Base-by-base conservation (phyloP, 2,329 filamentous ascomycete species). In the Esteya vermicola region DNA sequence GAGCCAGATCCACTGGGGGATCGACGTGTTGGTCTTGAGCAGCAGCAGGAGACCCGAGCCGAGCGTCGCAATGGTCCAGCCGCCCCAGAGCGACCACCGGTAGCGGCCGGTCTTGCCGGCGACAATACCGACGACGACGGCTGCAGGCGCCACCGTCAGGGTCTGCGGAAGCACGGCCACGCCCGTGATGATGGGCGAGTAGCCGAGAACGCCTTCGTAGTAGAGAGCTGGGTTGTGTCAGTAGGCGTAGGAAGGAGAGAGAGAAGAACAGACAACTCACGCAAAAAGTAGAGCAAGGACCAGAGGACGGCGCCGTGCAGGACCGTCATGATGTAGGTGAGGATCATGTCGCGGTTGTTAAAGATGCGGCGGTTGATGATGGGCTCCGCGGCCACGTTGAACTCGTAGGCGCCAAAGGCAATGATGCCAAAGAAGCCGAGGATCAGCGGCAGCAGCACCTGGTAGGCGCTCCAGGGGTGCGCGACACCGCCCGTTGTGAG, bases 301-400 rank as follows among this genome's bases (percentile, higher is more conserved):
- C 70, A 70, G 20, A 69, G 59, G 14, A 73, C 57, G 44, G 71
- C 63, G 40, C 74, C 74, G 50, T 79, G 74, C 19, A 79, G 54
- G 13, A 75, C 50, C 2, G 72, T 73, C 32, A 65, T 63, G 27
- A 69, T 49, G 35, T 57, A 51, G 23, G 42, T 48, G 7, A 51
- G 25, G 18, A 50, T 39, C 40, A 50, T 47, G 40, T 50, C 47
- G 31, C 42, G 34, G 46, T 63, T 68, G 48, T 57, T 61, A 49
- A 72, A 68, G 23, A 71, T 54, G 19, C 53, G 50, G 1, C 54
- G 52, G 2, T 64, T 63, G 45, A 69, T 59, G 25, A 61, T 56
- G 3, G 55, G 50, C 38, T 60, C 52, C 14, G 7, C 6, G 20
- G 48, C 54, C 16, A 39, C 38, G 19, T 14, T 8, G 13, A 42